Evolutionary conservation across 208 protist species (phyloP), one percentile per base, ranked within the genome.

Genomic region (Wallacemonas sp.): DNA sequence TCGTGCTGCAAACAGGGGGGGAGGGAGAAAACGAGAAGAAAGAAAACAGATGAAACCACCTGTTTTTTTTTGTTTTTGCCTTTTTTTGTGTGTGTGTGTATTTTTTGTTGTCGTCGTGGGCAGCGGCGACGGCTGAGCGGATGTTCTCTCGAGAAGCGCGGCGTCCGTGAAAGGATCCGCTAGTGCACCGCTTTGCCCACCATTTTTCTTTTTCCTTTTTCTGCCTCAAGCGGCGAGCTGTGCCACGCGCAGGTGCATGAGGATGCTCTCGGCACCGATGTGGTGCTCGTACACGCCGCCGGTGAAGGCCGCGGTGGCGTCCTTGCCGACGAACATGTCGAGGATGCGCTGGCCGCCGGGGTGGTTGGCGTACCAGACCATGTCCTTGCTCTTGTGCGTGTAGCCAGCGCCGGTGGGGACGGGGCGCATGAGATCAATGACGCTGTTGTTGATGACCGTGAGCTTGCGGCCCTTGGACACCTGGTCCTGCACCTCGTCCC

Each of bases 201-300:
- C 11, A 19, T n/a, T 16, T 23, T 2, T 6, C 9, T 24, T 14
- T 41, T 14, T 17, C 14, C 36, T 6, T 41, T 17, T 14, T 41
- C 9, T 41, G 36, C 23, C 23, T 60, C 23, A 73, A 21, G 68
- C 47, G 19, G 58, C 47, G 30, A 92, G 54, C 48, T 70, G 73
- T 11, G 80, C 83, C 24, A 94, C 78, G 64, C 83, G 77, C 19
- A 94, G 81, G 61, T 90, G 72, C 52, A 70, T 65, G 26, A 93
- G 72, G 48, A 92, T 62, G 46, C 76, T 83, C 68, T 86, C 79
- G 5, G 87, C 87, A 16, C 74, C 83, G 34, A 64, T 64, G 14
- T 76, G 81, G 72, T 95, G 86, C 16, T 75, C 78, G 78, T 95
- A 92, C 16, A 93, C 78, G 3, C 74, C 79, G 52, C 86, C 84